phyloP scores from a whole-genome alignment of 495 filamentous ascomycete genomes.

The Hypomontagnella submonticulosa region DNA sequence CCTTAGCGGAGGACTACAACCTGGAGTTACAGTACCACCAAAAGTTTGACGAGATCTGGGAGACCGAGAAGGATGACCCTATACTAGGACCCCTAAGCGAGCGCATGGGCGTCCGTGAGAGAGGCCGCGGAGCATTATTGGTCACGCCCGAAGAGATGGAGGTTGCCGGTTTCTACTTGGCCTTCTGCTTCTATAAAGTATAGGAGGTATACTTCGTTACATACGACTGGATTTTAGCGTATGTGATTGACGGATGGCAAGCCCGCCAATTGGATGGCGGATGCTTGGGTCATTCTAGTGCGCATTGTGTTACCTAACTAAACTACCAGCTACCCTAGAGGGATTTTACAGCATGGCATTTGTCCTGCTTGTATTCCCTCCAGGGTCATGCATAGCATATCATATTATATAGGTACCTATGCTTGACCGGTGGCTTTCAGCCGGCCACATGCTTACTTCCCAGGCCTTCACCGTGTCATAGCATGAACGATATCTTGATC shows the following conservation, averaged over 20 bases:
- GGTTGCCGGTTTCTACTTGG: conserved; percentile 88
- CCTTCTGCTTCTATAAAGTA: conserved; percentile 94
- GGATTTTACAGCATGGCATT: no score
- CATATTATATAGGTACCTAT: no score
- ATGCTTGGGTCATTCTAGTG: neutral
- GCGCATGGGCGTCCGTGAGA: conserved; percentile 89
- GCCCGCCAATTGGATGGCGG: neutral
- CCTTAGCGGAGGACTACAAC: conserved; percentile 93
- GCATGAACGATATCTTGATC: no score
- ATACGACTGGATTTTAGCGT: neutral
- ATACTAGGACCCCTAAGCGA: conserved; percentile 86
- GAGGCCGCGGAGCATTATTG: conserved; percentile 70
- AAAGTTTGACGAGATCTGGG: conserved; percentile 89
- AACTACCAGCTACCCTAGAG: no score
- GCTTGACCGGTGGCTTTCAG: no score
- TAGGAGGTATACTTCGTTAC: conserved; percentile 53
- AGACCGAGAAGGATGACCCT: conserved; percentile 83
- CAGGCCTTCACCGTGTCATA: no score
- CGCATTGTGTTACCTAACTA: conserved; percentile 1
- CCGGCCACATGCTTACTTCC: no score
- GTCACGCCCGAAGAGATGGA: conserved; percentile 88
- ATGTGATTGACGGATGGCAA: neutral
- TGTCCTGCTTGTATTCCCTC: no score
- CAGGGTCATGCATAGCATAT: no score
- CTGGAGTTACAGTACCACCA: conserved; percentile 93